phyloP scores from a whole-genome alignment of 371 early-diverging fungal genomes.

The Batkoa obscura region DNA sequence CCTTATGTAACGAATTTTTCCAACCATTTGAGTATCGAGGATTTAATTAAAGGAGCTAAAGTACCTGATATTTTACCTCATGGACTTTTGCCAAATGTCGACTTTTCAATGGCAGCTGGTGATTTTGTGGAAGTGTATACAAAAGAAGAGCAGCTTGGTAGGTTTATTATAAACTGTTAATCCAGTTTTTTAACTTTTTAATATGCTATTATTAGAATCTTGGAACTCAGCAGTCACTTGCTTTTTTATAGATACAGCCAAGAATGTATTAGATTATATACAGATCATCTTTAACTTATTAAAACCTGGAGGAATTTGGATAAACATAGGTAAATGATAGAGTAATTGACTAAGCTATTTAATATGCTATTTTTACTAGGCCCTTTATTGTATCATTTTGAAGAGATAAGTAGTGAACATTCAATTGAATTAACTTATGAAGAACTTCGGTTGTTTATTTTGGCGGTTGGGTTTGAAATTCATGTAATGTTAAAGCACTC shows the following conservation, averaged over 20 bases:
- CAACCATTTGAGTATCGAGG: slow-evolving; percentile 34
- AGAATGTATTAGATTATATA: slow-evolving; percentile 72
- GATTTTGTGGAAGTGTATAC: slow-evolving; percentile 83
- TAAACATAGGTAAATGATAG: slow-evolving; percentile 67
- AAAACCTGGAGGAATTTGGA: slow-evolving; percentile 76
- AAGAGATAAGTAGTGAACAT: slow-evolving; percentile 49
- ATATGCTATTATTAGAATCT: slow-evolving; percentile 16
- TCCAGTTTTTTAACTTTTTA: neutral
- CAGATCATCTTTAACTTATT: slow-evolving; percentile 58
- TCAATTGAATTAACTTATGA: slow-evolving; percentile 76
- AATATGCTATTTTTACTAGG: slow-evolving; percentile 19
- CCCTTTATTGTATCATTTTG: slow-evolving; percentile 85
- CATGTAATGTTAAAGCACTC: neutral
- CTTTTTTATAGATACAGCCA: slow-evolving; percentile 92
- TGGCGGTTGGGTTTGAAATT: neutral
- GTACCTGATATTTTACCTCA: slow-evolving; percentile 71
- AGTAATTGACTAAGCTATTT: neutral
- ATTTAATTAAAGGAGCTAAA: slow-evolving; percentile 38
- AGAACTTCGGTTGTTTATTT: slow-evolving; percentile 30
- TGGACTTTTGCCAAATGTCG: slow-evolving; percentile 36
- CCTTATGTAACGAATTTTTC: slow-evolving; percentile 84
- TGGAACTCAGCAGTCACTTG: slow-evolving; percentile 87
- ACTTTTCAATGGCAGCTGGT: slow-evolving; percentile 92
- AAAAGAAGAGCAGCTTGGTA: slow-evolving; percentile 6
- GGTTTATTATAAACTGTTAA: too few relatives aligned